Evolutionary conservation across 805 yeast genomes (phyloP).

Genomic region (Yarrowia hollandica): DNA sequence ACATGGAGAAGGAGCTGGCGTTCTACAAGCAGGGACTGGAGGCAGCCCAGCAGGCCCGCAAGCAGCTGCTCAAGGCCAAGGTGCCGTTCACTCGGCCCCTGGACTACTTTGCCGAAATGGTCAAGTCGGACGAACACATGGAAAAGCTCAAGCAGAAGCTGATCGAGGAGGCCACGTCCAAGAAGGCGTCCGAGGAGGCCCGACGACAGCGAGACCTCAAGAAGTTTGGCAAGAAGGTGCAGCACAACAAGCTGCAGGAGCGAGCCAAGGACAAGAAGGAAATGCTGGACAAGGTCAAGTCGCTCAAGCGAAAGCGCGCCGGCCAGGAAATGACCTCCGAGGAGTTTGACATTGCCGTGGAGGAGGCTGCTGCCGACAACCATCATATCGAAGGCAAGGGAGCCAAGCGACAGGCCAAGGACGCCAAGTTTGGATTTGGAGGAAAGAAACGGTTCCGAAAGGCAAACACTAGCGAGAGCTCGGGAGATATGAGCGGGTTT

Average conservation of each 20-base stretch:
- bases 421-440: constrained; percentile 72
- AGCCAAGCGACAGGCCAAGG: constrained; percentile 59
- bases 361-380: constrained; percentile 73
- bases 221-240: constrained; percentile 97
- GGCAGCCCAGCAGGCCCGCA: constrained; percentile 75
- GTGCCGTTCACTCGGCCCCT: constrained; percentile 90
- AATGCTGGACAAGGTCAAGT: constrained; percentile 83
- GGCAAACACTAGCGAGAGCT: constrained; percentile 69
- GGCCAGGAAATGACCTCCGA: constrained; percentile 68
- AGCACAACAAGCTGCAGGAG: constrained; percentile 86
- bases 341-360: constrained; percentile 87
- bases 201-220: constrained; percentile 90
- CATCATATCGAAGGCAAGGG: constrained; percentile 61
- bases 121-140: constrained; percentile 97
- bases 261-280: constrained; percentile 92
- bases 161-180: constrained; percentile 63
- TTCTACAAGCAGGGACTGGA: constrained; percentile 92
- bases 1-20: constrained; percentile 91
- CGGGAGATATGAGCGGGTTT: constrained; percentile 65
- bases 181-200: constrained; percentile 90
- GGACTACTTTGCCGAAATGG: constrained; percentile 98
- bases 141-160: constrained; percentile 82
- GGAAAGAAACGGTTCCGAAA: constrained; percentile 75
- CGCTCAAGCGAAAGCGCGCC: constrained; percentile 85
- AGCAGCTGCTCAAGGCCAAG: constrained; percentile 59